Base-by-base conservation (phyloP, 2,329 filamentous ascomycete species). In the Phialophora tarda region DNA sequence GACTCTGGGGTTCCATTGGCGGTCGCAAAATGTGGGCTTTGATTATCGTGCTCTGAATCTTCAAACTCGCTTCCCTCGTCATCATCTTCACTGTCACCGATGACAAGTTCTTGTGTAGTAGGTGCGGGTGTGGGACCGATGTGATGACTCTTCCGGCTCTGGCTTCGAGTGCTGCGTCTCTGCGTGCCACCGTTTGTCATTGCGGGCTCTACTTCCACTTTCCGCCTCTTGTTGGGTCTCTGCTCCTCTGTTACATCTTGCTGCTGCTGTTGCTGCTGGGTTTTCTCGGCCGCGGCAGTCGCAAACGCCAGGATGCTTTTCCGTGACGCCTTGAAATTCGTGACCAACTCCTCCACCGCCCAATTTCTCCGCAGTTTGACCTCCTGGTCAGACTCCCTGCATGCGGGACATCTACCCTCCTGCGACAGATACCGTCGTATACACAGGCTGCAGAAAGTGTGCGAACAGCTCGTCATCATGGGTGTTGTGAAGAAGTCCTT, bases 401-500 rank as follows among this genome's bases (percentile, higher is more conserved):
- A 99, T 1, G 92, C 83, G 0, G 95, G 95, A 73, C 95, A 99
- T 78, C 91, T 93, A 8, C 92, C 91, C 71, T 97, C 93, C 34
- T 86, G 85, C 1, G 89, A 89, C 0, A 99, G 84, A 67, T 91
- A 92, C 69, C 93, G 86, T 32, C 95, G 90, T 76, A 99, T 98
- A 78, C 95, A 99, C 62, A 96, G 82, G 6, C 94, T 97, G 83
- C 95, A 99, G 76, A 99, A 99, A 0, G 95, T 98, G 77, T 99
- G 95, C 62, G 88, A 91, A 80, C 95, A 99, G 1, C 91, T 91
- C 0, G 95, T 99, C 69, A 97, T 89, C 86, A 99, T 95, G 0
- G 95, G 95, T 59, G 93, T 96, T 68, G 88, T 88, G 81, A 91
- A 98, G 79, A 98, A 96, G 78, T 99, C 96, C 77, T 98, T 98